Base-by-base conservation (phyloP, 1,284 basidiomycete genomes). In the Rhodotorula mucilaginosa region DNA sequence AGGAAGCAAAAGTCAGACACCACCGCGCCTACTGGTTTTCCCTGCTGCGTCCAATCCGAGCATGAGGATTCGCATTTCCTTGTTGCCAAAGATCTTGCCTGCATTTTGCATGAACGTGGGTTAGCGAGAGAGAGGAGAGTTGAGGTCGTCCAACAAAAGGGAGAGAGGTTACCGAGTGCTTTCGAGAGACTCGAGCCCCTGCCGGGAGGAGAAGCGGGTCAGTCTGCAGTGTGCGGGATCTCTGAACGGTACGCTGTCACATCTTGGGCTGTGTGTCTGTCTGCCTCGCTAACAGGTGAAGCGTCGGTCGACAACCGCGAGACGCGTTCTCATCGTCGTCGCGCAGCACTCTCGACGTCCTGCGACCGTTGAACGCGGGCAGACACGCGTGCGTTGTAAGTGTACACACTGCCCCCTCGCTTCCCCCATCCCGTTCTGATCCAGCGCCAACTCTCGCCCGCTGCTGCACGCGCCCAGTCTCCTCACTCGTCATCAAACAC, bases 21-120 rank as follows among this genome's bases (percentile, higher is more conserved):
- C n/a, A n/a, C n/a, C 26, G 26, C 26, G 26, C 26, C 26, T 26
- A 85, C 84, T 97, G 26, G 94, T 97, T 85, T 97, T 97, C 80
- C 94, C 94, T 67, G 94, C 94, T 0, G 79, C 79, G 72, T 80
- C 79, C 10, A 80, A 69, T 21, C 79, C 79, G 51, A 80, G 74
- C 79, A 80, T 80, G 47, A 80, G 70, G 68, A 80, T 80, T 19
- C 79, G 74, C 79, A 80, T 80, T 70, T 80, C 79, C 69, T 79
- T 79, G 74, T 80, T 80, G 62, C 79, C 79, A 73, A 80, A 79
- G 54, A 80, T 58, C 69, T 74, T 78, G 70, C 74, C 77, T 72
- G 61, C 23, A 15, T 3, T 8, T 3, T 8, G 46, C 15, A 47
- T 18, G 0, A 49, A 26, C 47, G 65, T 47, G 62, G n/a, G 57